Evolutionary conservation across 345 rosid genomes (phyloP), one percentile per base, ranked within the genome.

Genomic region (Eucalyptus erythrocorys): DNA sequence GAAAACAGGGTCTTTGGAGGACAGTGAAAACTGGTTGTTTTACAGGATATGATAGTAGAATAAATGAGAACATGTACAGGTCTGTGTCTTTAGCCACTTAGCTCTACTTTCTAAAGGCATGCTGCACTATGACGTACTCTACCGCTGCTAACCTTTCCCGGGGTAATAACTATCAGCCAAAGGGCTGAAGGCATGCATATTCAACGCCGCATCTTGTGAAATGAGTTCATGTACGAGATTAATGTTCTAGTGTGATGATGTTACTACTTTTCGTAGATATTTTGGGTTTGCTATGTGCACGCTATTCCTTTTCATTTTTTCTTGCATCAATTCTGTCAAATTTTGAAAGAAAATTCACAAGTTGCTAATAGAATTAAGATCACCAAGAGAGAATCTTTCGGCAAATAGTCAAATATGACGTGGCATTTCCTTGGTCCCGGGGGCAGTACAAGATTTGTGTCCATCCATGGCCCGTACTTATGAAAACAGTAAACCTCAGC

Each of bases 391-490:
- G 91, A 90, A 88, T 90, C 92, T 89, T 96, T 98, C 87, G 96
- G 94, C 89, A 96, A 96, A 89, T 96, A 96, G 93, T 96, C 98
- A 86, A 97, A 96, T 90, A 97, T 92, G 51, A 97, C 99, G 82
- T 90, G 90, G 93, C 99, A 96, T 91, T 90, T 96, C 88, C 92
- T 88, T 50, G 96, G 96, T 88, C 95, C 99, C 82, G 94, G 89
- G 6, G 99, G 99, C 86, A 95, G 87, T 55, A 94, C 96, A 89
- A 95, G 94, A 92, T 97, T 97, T 71, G 99, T 96, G 93, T 97
- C 98, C 98, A 97, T 96, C 99, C 99, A 96, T 87, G 99, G 98
- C 89, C 99, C 99, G 87, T 97, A 96, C 90, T 99, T 96, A 76
- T 3, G n/a, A 85, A 88, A 34, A 45, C 32, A 64, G 30, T 16